A percentile compares a stretch with the other conserved stretches of the same genome.
phyloP scores from a whole-genome alignment of 345 rosid species.

The Camelina sativa region DNA sequence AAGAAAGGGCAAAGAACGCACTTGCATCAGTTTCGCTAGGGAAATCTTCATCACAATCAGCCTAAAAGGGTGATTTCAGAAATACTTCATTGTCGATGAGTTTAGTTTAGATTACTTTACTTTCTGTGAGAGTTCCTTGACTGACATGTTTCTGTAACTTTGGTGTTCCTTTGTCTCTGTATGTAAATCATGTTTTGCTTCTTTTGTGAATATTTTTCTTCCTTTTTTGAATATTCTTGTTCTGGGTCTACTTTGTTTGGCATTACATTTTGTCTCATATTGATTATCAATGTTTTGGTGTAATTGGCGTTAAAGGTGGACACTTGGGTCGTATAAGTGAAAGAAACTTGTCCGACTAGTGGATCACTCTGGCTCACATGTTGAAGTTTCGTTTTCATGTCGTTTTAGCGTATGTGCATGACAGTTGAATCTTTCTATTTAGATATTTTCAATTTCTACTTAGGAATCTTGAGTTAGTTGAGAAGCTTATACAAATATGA shows the following conservation, averaged over 20 bases:
- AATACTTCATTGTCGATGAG: conserved; percentile 11
- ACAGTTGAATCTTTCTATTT: conserved; percentile 27
- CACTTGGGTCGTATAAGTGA: conserved; percentile 26
- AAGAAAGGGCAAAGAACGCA: conserved; percentile 74
- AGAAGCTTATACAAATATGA: background rate
- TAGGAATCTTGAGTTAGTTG: conserved; percentile 17
- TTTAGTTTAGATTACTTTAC: conserved; percentile 32
- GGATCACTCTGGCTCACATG: conserved; percentile 39
- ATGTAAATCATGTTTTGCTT: conserved; percentile 52
- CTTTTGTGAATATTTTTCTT: conserved; percentile 30
- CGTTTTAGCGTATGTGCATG: conserved; percentile 25
- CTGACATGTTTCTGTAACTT: conserved; percentile 23
- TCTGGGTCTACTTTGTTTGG: conserved; percentile 10
- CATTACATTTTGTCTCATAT: background rate
- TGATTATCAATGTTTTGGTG: background rate
- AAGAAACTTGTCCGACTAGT: conserved; percentile 31
- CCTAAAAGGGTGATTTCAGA: conserved; percentile 24
- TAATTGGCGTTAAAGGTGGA: conserved; percentile 9
- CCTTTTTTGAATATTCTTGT: conserved; percentile 18
- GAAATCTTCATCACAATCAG: conserved; percentile 64
- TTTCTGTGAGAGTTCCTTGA: conserved; percentile 12
- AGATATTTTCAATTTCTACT: conserved; percentile 40
- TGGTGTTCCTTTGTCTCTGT: conserved; percentile 47
- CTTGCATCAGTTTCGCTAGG: conserved; percentile 89
- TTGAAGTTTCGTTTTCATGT: conserved; percentile 18